phyloP scores from a whole-genome alignment of 805 yeast species.

The Candida berthetii region DNA sequence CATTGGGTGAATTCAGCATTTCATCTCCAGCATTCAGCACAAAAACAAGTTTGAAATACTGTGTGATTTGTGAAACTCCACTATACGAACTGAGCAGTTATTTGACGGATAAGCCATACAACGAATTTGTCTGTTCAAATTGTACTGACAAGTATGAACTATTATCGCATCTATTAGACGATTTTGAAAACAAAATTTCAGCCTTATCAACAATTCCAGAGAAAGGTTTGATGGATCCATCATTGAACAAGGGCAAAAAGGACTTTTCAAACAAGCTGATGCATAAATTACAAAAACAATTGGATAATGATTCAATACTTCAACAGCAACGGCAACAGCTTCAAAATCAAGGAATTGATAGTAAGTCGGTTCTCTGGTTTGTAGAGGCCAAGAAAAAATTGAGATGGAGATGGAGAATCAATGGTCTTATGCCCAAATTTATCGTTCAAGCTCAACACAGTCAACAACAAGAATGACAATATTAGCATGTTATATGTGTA shows the following conservation, averaged over 20 bases:
- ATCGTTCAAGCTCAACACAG: no score
- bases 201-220: background rate
- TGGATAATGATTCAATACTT: constrained; percentile 5
- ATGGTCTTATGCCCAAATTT: constrained; percentile 35
- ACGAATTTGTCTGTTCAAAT: constrained; percentile 56
- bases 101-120: constrained; percentile 20
- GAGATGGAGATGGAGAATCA: constrained; percentile 46
- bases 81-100: constrained; percentile 51
- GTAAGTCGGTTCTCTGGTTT: constrained; percentile 23
- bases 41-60: constrained; percentile 25
- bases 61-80: constrained; percentile 69
- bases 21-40: constrained; percentile 2
- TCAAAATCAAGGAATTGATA: constrained; percentile 6
- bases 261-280: constrained; percentile 27
- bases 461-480: background rate
- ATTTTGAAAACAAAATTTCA: constrained; percentile 26
- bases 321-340: constrained; percentile 1
- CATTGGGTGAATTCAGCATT: constrained; percentile 5
- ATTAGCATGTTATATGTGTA: no score
- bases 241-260: background rate
- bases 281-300: constrained; percentile 23
- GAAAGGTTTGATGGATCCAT: background rate
- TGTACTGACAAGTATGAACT: constrained; percentile 55
- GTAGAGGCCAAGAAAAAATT: constrained; percentile 31
- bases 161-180: constrained; percentile 32